Conservation (phyloP, 1,284 basidiomycete species). For the Ceratobasidium sp. region DNA sequence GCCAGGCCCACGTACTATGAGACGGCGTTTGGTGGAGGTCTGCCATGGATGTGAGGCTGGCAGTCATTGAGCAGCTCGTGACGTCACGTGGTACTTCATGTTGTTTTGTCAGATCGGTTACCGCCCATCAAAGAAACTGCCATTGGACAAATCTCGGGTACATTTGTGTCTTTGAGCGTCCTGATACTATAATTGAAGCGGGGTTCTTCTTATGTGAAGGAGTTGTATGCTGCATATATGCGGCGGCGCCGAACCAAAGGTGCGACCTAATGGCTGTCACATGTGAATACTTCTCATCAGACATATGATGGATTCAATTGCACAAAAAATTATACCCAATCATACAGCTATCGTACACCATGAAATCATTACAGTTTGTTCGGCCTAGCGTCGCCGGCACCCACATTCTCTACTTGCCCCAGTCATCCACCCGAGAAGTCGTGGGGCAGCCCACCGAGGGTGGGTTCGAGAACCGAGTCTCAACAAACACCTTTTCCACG, state of each 20-base stretch:
- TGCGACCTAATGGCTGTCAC: too few species aligned
- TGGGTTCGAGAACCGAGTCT: conserved; percentile 67
- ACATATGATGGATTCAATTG: neutral
- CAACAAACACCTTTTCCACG: conserved; percentile 76
- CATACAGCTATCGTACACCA: neutral
- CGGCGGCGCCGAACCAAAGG: neutral
- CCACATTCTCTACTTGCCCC: conserved; percentile 56
- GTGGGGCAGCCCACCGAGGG: conserved; percentile 64
- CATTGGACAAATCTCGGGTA: neutral
- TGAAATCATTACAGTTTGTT: neutral
- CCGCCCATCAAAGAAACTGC: neutral
- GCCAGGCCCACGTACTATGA: conserved; percentile 19
- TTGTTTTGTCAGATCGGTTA: neutral
- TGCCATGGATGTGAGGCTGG: conserved; percentile 14
- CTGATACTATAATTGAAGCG: neutral
- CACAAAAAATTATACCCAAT: neutral
- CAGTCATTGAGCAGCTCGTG: neutral
- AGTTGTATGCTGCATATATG: neutral
- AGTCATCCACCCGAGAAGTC: conserved; percentile 68
- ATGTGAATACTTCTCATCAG: neutral
- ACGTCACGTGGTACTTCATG: conserved; percentile 13
- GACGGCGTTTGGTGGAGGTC: conserved; percentile 38
- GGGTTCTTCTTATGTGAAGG: neutral
- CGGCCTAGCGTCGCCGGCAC: neutral
- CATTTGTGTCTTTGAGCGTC: neutral